These are phyloP conservation scores for Bauhinia variegata DNA, from an alignment of 306 rosid species.

Conservation along the genomic window DNA sequence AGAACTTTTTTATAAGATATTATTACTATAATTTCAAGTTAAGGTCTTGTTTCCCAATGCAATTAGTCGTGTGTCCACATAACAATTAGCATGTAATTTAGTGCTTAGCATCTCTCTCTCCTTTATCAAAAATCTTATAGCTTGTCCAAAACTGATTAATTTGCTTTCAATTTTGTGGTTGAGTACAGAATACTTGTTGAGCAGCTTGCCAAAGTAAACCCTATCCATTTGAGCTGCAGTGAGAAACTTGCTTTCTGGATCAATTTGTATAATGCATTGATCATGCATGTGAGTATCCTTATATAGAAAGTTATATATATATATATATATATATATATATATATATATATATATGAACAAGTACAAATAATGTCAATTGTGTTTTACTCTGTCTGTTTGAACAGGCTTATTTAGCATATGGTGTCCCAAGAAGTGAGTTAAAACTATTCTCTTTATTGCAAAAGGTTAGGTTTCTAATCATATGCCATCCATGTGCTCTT, in stretches of 20 bases:
- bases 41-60: too few species aligned
- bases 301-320: not conserved
- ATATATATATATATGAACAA: not conserved
- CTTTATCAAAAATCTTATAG: not conserved
- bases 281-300: constrained; percentile 68
- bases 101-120: not conserved
- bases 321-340: too few species aligned
- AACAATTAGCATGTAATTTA: not conserved
- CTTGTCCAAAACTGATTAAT: constrained; percentile 5
- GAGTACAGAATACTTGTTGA: constrained; percentile 71
- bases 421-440: constrained; percentile 80
- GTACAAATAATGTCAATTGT: not conserved
- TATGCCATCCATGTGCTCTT: constrained; percentile 1
- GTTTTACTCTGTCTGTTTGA: not conserved
- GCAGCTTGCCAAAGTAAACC: constrained; percentile 75
- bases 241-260: constrained; percentile 84
- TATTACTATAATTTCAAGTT: too few species aligned
- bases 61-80: too few species aligned
- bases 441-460: constrained; percentile 79
- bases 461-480: constrained; percentile 55
- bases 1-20: too few species aligned
- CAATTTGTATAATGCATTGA: constrained; percentile 71
- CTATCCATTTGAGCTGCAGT: constrained; percentile 57
- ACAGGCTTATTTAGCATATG: constrained; percentile 85
- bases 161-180: constrained; percentile 16